phyloP scores from a whole-genome alignment of 2,329 filamentous ascomycete species.

The Cladosporium austrohemisphaericum region DNA sequence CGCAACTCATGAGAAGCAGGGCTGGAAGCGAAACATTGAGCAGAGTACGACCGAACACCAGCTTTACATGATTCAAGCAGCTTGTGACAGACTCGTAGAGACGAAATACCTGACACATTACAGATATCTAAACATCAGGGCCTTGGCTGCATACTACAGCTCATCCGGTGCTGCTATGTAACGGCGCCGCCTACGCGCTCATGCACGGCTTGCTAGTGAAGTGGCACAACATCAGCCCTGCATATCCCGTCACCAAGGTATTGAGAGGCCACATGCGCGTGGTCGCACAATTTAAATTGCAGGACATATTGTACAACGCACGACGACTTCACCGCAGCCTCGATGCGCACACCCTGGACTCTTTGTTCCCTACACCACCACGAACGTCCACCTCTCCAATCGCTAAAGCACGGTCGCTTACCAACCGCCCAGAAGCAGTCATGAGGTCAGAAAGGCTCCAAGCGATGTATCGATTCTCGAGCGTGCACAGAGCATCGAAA shows the following conservation, averaged over 20 bases:
- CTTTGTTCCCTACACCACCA: neutral
- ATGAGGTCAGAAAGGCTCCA: slow-evolving; percentile 1
- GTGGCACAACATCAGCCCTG: neutral
- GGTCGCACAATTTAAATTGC: slow-evolving; percentile 4
- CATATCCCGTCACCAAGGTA: neutral
- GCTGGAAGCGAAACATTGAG: no score
- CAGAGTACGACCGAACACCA: no score
- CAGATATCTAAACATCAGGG: no score
- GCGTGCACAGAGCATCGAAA: neutral
- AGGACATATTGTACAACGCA: slow-evolving; percentile 1
- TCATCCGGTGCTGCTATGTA: no score
- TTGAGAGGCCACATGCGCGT: slow-evolving; percentile 1
- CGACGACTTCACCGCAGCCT: slow-evolving; percentile 2
- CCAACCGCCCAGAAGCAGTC: neutral
- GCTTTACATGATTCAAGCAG: no score
- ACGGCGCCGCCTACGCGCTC: no score
- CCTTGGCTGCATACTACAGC: no score
- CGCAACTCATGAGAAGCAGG: no score
- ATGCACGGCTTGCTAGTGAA: neutral
- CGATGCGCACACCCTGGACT: neutral
- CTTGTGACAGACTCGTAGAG: no score
- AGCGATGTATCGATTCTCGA: neutral
- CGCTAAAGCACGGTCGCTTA: neutral
- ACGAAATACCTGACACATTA: no score
- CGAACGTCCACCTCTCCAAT: neutral